A percentile compares a stretch with the other conserved stretches of the same genome.
These are phyloP conservation scores for Neofusicoccum kwambonambiense DNA, from an alignment of 2,329 filamentous ascomycete species.

Conservation along the genomic window DNA sequence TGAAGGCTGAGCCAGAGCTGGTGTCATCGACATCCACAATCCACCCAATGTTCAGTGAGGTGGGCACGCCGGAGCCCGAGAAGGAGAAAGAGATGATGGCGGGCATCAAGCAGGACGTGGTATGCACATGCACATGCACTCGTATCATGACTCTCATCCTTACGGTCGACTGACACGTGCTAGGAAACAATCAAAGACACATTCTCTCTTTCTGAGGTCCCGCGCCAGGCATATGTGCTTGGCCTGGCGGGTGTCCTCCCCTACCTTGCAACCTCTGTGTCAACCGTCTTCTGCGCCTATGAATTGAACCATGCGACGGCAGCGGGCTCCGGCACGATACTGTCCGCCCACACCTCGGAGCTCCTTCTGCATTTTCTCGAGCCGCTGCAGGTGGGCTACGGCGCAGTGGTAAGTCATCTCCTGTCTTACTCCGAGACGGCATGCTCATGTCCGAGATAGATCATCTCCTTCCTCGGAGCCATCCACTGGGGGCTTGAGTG, in stretches of 20 bases:
- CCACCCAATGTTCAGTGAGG: slow-evolving; percentile 42
- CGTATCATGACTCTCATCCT: not conserved
- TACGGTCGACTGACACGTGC: not conserved
- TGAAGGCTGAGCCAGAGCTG: slow-evolving; percentile 59
- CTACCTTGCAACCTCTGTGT: slow-evolving; percentile 79
- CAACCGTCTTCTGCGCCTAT: slow-evolving; percentile 79
- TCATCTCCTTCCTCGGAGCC: slow-evolving; percentile 90
- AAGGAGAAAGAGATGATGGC: slow-evolving; percentile 46
- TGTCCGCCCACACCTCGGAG: slow-evolving; percentile 70
- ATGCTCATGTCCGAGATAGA: slow-evolving; percentile 46
- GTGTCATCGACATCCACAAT: slow-evolving; percentile 59
- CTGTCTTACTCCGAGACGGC: not conserved
- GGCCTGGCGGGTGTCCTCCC: slow-evolving; percentile 53
- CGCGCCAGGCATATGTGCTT: slow-evolving; percentile 49
- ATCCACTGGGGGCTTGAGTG: slow-evolving; percentile 94
- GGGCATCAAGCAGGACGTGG: slow-evolving; percentile 40
- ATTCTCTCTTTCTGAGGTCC: slow-evolving; percentile 47
- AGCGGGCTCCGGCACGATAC: slow-evolving; percentile 59
- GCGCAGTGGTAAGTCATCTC: slow-evolving; percentile 67
- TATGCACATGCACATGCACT: slow-evolving; percentile 22
- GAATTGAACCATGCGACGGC: slow-evolving; percentile 69
- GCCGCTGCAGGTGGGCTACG: slow-evolving; percentile 86
- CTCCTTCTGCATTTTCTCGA: slow-evolving; percentile 73
- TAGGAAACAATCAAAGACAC: slow-evolving; percentile 51
- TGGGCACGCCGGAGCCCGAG: slow-evolving; percentile 33